These are phyloP conservation scores for Boletus coccyginus DNA, from an alignment of 768 basidiomycete genomes.

Conservation along the genomic window DNA sequence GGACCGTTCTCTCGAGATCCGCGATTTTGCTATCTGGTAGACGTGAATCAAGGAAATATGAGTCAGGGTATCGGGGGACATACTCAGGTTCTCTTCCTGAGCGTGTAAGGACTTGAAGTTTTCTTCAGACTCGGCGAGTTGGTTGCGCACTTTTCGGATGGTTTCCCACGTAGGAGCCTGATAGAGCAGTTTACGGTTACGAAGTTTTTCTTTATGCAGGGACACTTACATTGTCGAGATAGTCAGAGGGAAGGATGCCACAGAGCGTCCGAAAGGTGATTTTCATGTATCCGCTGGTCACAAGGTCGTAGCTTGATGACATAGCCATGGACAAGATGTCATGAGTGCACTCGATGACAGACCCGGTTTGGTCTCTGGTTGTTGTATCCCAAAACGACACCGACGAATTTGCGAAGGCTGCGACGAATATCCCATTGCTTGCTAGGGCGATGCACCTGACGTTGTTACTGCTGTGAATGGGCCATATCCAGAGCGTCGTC, in stretches of 20 bases:
- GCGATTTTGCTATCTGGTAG: neutral
- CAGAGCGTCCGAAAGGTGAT: neutral
- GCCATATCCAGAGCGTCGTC: neutral
- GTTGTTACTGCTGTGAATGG: neutral
- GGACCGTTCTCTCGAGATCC: neutral
- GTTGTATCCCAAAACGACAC: constrained; percentile 5
- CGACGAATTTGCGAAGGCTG: neutral
- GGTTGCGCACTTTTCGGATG: neutral
- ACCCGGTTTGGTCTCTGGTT: neutral
- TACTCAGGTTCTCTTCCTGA: neutral
- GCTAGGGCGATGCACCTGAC: neutral
- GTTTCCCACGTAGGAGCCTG: neutral
- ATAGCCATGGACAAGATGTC: neutral
- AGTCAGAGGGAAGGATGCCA: neutral
- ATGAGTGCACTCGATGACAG: neutral
- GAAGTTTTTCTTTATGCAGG: no score
- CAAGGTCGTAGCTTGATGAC: neutral
- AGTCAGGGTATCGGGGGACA: neutral
- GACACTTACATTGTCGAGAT: neutral
- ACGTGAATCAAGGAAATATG: neutral
- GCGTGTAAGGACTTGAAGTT: neutral
- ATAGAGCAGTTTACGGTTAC: neutral
- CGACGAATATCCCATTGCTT: neutral
- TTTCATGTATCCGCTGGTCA: neutral
- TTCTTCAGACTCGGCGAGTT: neutral